Evolutionary conservation across 192 early-diverging fungal genomes (phyloP).

Genomic region (Jimgerdemannia lactiflua): DNA sequence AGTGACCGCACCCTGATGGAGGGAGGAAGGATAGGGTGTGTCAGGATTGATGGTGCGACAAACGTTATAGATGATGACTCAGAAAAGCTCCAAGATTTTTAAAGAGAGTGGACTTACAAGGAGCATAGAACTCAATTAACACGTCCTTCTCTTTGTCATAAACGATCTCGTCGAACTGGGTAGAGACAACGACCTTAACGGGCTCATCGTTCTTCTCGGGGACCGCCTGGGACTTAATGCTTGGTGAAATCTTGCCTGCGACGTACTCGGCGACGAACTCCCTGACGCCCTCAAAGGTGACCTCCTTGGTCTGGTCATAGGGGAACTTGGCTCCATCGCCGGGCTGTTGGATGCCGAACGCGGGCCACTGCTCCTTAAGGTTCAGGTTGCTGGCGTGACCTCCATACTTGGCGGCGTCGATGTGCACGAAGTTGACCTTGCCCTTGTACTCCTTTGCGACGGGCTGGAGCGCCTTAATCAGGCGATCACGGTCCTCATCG

Average conservation of each 20-base stretch:
- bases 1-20: slow-evolving; percentile 74
- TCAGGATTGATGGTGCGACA: slow-evolving; percentile 1
- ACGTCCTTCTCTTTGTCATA: slow-evolving; percentile 86
- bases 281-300: slow-evolving; percentile 57
- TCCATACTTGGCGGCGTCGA: slow-evolving; percentile 84
- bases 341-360: slow-evolving; percentile 85
- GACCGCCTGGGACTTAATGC: slow-evolving; percentile 79
- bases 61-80: slow-evolving; percentile 4
- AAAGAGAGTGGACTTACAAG: slow-evolving; percentile 16
- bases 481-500: slow-evolving; percentile 54
- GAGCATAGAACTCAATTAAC: slow-evolving; percentile 92
- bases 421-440: slow-evolving; percentile 87
- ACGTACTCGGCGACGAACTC: slow-evolving; percentile 65
- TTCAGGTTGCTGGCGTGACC: slow-evolving; percentile 86
- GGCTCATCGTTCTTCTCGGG: slow-evolving; percentile 84
- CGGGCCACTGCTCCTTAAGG: slow-evolving; percentile 91
- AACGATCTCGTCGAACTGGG: slow-evolving; percentile 80
- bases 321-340: slow-evolving; percentile 80
- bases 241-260: slow-evolving; percentile 66
- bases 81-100: background rate
- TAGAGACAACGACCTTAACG: slow-evolving; percentile 89
- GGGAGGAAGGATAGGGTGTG: slow-evolving; percentile 10
- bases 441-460: slow-evolving; percentile 87
- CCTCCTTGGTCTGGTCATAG: slow-evolving; percentile 65
- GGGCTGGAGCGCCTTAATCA: slow-evolving; percentile 59